phyloP scores from a whole-genome alignment of 306 rosid genomes.

The Medicago ruthenica region DNA sequence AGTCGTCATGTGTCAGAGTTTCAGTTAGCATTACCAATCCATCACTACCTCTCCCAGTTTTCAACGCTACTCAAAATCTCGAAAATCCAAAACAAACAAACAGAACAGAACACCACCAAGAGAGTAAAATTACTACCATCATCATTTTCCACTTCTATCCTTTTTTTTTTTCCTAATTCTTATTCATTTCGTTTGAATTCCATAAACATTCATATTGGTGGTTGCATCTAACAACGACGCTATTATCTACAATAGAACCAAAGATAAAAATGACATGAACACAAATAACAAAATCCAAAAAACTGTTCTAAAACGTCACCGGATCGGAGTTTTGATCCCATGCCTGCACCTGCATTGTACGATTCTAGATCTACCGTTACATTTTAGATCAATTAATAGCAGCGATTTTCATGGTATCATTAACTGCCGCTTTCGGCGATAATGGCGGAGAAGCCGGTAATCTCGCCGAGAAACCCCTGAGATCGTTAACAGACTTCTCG shows the following conservation, averaged over 20 bases:
- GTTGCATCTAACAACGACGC: slow-evolving; percentile 37
- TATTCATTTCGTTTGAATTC: slow-evolving; percentile 15
- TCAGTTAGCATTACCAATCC: slow-evolving; percentile 25
- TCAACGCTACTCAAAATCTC: slow-evolving; percentile 1
- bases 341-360: slow-evolving; percentile 1
- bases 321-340: slow-evolving; percentile 18
- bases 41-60: slow-evolving; percentile 9
- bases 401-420: slow-evolving; percentile 16
- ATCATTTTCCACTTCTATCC: slow-evolving; percentile 5
- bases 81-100: slow-evolving; percentile 18
- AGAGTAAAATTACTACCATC: background rate
- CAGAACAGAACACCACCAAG: background rate
- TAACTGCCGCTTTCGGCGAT: background rate
- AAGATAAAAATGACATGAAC: background rate
- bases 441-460: slow-evolving; percentile 55
- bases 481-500: slow-evolving; percentile 44
- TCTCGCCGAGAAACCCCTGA: slow-evolving; percentile 57
- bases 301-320: background rate
- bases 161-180: slow-evolving; percentile 16
- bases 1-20: slow-evolving; percentile 38
- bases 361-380: slow-evolving; percentile 37
- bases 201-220: background rate
- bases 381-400: slow-evolving; percentile 35
- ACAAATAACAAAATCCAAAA: background rate
- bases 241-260: slow-evolving; percentile 31